Conservation (phyloP, 306 rosid genomes). For the Pterocarpus macrocarpus region DNA sequence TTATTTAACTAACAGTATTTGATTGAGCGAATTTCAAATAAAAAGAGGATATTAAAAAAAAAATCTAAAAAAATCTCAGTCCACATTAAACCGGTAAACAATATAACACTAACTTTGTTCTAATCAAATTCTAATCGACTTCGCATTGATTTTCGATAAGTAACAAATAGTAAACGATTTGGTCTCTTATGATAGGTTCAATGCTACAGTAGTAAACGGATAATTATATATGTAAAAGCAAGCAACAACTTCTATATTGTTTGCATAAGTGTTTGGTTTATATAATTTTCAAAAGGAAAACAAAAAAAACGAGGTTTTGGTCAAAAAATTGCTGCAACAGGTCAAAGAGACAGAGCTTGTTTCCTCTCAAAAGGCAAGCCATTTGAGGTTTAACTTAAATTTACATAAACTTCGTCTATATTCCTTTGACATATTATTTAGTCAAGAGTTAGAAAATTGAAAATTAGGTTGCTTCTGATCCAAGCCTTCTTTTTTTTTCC, state of each 20-base stretch:
- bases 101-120: background rate
- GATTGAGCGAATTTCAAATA: too few species aligned
- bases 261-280: too few species aligned
- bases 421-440: background rate
- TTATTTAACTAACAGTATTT: too few species aligned
- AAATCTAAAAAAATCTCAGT: too few species aligned
- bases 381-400: too few species aligned
- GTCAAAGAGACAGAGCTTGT: background rate
- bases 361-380: too few species aligned
- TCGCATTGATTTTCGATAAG: background rate
- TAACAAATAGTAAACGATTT: background rate
- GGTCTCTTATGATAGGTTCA: background rate
- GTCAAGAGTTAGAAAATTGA: background rate
- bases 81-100: background rate
- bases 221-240: too few species aligned
- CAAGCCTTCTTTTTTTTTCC: background rate
- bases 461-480: background rate
- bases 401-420: background rate
- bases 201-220: background rate
- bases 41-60: too few species aligned
- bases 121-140: background rate
- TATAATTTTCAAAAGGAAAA: background rate
- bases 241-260: too few species aligned
- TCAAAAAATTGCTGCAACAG: background rate
- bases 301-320: background rate